These are phyloP conservation scores for Cryphonectria nitschkei DNA, from an alignment of 2,329 filamentous ascomycete genomes.

Conservation along the genomic window DNA sequence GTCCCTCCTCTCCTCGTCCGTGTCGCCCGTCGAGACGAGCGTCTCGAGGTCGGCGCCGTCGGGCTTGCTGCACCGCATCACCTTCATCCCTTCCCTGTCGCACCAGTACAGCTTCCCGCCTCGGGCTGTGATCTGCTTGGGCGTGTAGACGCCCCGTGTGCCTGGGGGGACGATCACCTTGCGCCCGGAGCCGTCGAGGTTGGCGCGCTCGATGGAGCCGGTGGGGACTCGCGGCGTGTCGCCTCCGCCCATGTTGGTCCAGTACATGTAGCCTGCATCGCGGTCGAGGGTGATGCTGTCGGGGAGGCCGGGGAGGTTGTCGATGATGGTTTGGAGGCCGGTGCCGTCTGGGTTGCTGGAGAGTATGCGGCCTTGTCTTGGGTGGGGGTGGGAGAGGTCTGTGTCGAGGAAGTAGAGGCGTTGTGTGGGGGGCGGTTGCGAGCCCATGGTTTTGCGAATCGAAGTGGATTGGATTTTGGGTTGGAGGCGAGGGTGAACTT, in stretches of 20 bases:
- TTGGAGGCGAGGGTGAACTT: no score
- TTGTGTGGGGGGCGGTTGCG: constrained; percentile 9
- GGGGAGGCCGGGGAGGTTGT: constrained; percentile 38
- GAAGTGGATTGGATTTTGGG: no score
- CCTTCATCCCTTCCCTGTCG: constrained; percentile 49
- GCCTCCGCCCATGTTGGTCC: constrained; percentile 56
- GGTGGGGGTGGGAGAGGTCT: constrained; percentile 33
- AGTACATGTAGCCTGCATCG: constrained; percentile 45
- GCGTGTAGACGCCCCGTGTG: constrained; percentile 47
- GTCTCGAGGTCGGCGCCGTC: constrained; percentile 45
- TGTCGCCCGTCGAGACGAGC: constrained; percentile 37
- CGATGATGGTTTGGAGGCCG: constrained; percentile 33
- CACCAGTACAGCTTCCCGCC: constrained; percentile 45
- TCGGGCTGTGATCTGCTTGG: constrained; percentile 47
- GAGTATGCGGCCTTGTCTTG: constrained; percentile 31
- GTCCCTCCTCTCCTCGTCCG: constrained; percentile 35
- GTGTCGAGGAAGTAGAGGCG: constrained; percentile 37
- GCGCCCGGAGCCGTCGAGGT: constrained; percentile 53
- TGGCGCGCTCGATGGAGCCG: constrained; percentile 38
- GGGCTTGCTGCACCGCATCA: constrained; percentile 44
- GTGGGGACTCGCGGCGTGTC: constrained; percentile 44
- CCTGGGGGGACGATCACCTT: constrained; percentile 48
- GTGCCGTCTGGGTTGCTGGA: constrained; percentile 32
- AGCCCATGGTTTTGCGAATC: constrained; percentile 20
- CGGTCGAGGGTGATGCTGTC: constrained; percentile 49